phyloP scores from a whole-genome alignment of 257 asterid genomes.

The Solanum sejunctum region DNA sequence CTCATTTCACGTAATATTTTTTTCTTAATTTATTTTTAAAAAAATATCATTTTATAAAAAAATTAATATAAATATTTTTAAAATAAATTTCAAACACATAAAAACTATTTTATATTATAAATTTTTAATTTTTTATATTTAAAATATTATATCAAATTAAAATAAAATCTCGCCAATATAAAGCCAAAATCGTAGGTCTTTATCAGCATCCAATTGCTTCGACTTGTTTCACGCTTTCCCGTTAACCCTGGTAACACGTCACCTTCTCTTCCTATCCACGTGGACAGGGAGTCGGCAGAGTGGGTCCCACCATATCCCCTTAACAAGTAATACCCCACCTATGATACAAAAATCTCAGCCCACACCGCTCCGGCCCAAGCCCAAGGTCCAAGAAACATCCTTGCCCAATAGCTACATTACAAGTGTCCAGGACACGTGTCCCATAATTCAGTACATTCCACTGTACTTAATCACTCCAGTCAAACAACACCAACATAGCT shows the following conservation, averaged over 20 bases:
- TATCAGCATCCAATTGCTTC: background rate
- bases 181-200: background rate
- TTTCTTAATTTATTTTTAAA: too few relatives aligned
- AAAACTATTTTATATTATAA: too few relatives aligned
- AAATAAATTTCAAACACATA: too few relatives aligned
- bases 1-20: too few relatives aligned
- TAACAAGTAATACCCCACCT: background rate
- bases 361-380: background rate
- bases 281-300: background rate
- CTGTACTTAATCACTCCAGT: background rate
- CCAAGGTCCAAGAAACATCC: slow-evolving; percentile 18
- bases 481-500: background rate
- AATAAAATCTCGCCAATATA: too few relatives aligned
- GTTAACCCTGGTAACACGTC: slow-evolving; percentile 2
- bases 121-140: too few relatives aligned
- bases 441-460: background rate
- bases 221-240: background rate
- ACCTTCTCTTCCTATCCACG: background rate
- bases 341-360: background rate
- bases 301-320: background rate
- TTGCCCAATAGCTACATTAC: slow-evolving; percentile 5
- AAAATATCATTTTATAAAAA: too few relatives aligned
- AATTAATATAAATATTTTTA: too few relatives aligned
- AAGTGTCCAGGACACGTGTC: slow-evolving; percentile 32
- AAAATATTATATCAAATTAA: too few relatives aligned